Conservation (phyloP, 2,329 filamentous ascomycete genomes). For the Trichoderma lentiforme region DNA sequence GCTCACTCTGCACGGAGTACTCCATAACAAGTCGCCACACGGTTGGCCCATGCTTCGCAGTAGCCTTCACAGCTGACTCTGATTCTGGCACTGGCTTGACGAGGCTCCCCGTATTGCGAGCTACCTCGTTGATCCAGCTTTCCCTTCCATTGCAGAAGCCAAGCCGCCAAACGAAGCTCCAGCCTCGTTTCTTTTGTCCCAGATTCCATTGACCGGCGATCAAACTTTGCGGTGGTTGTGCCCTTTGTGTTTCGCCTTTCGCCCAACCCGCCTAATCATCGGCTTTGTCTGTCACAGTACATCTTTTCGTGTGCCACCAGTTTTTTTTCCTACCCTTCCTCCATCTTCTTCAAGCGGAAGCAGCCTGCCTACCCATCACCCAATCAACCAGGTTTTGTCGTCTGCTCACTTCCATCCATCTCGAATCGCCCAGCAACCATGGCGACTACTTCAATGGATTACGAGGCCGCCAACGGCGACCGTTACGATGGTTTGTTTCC, state of each 20-base stretch:
- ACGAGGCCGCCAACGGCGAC: conserved; percentile 65
- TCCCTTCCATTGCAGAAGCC: not conserved
- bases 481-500: conserved; percentile 59
- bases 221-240: not conserved
- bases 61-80: conserved; percentile 11
- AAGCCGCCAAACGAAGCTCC: not conserved
- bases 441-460: conserved; percentile 67
- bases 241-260: conserved; percentile 16
- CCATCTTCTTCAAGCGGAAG: not conserved
- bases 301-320: conserved; percentile 15
- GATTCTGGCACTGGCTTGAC: not conserved
- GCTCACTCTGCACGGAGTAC: not conserved
- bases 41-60: conserved; percentile 6
- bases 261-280: conserved; percentile 26
- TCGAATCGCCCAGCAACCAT: conserved; percentile 36
- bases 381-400: not conserved
- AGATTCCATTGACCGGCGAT: not conserved
- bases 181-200: not conserved
- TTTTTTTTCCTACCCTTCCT: conserved; percentile 17
- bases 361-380: conserved; percentile 13
- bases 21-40: conserved; percentile 3
- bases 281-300: conserved; percentile 24
- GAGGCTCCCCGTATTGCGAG: not conserved
- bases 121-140: not conserved
- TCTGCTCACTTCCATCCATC: conserved; percentile 17